Percentiles rank a stretch among this genome's conserved stretches.
These are phyloP conservation scores for Sugiyamaella boreocaroliniensis DNA, from an alignment of 805 yeast genomes.

Conservation along the genomic window DNA sequence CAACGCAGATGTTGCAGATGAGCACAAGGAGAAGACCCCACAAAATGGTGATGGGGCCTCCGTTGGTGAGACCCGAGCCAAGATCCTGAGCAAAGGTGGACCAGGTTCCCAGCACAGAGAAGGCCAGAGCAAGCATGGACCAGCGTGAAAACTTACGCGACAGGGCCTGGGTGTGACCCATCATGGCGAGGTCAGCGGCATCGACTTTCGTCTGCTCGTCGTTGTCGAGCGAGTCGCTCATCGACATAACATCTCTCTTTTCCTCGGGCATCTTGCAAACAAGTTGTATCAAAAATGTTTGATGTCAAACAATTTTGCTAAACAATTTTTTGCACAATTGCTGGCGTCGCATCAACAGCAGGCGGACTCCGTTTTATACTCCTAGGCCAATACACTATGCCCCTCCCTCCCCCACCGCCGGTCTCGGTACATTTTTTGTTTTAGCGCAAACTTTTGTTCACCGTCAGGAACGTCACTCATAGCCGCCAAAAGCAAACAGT, in stretches of 20 bases:
- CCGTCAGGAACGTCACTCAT: neutral
- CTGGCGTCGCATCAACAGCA: too few relatives aligned
- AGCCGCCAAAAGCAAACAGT: neutral
- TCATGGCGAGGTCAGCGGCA: constrained; percentile 57
- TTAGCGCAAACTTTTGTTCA: neutral
- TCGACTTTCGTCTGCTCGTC: constrained; percentile 10
- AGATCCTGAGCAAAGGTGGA: constrained; percentile 69
- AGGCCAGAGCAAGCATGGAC: constrained; percentile 71
- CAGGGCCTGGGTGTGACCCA: constrained; percentile 66
- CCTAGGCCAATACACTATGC: too few relatives aligned
- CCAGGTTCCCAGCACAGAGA: constrained; percentile 77
- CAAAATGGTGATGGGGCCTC: constrained; percentile 68
- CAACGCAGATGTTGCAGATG: constrained; percentile 55
- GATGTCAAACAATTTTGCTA: too few relatives aligned
- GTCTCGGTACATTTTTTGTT: neutral
- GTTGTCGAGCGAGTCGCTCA: neutral
- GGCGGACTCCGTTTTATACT: too few relatives aligned
- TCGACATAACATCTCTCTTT: neutral
- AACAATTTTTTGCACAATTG: too few relatives aligned
- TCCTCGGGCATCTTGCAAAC: neutral
- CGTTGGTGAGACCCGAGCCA: constrained; percentile 65
- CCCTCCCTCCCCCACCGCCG: too few relatives aligned
- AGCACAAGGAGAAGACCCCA: constrained; percentile 70
- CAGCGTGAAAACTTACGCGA: constrained; percentile 60
- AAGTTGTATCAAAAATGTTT: too few relatives aligned